These are phyloP conservation scores for Talaromyces sp. DNA, from an alignment of 2,329 filamentous ascomycete species.

Conservation along the genomic window DNA sequence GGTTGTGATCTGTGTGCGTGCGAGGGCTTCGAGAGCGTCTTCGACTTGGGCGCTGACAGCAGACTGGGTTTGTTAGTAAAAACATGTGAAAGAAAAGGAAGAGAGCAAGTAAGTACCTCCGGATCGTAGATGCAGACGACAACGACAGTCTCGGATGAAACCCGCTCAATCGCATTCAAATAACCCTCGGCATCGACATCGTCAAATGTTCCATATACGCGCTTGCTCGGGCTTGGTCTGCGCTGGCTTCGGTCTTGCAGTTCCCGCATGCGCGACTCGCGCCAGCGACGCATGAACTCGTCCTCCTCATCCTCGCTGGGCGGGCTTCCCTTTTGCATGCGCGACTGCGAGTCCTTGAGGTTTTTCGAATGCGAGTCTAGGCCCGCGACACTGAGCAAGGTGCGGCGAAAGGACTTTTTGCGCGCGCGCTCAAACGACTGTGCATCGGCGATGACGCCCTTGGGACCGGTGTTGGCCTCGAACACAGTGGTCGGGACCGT, in stretches of 20 bases:
- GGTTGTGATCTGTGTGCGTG: conserved; percentile 62
- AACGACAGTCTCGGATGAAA: conserved; percentile 71
- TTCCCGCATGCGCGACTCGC: conserved; percentile 72
- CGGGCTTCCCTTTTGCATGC: conserved; percentile 4
- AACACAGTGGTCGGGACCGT: conserved; percentile 41
- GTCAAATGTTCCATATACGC: conserved; percentile 73
- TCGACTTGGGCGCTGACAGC: conserved; percentile 74
- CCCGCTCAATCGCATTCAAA: conserved; percentile 93
- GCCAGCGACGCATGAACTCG: conserved; percentile 77
- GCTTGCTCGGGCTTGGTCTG: conserved; percentile 69
- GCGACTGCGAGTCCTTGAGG: conserved; percentile 13
- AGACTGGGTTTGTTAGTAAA: conserved; percentile 50
- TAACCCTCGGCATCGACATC: conserved; percentile 86
- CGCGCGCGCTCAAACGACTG: conserved; percentile 45
- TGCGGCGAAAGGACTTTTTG: conserved; percentile 42
- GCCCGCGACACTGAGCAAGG: conserved; percentile 32
- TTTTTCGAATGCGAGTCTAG: conserved; percentile 23
- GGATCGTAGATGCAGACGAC: conserved; percentile 92
- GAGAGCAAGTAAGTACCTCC: conserved; percentile 53
- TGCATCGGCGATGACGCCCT: conserved; percentile 48
- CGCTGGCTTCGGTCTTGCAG: conserved; percentile 63
- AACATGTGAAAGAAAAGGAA: background rate
- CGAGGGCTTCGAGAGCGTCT: conserved; percentile 68
- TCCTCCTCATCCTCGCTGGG: conserved; percentile 54
- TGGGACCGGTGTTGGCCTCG: conserved; percentile 47